phyloP scores from a whole-genome alignment of 192 early-diverging fungal species.

The Chytriomyces confervae region DNA sequence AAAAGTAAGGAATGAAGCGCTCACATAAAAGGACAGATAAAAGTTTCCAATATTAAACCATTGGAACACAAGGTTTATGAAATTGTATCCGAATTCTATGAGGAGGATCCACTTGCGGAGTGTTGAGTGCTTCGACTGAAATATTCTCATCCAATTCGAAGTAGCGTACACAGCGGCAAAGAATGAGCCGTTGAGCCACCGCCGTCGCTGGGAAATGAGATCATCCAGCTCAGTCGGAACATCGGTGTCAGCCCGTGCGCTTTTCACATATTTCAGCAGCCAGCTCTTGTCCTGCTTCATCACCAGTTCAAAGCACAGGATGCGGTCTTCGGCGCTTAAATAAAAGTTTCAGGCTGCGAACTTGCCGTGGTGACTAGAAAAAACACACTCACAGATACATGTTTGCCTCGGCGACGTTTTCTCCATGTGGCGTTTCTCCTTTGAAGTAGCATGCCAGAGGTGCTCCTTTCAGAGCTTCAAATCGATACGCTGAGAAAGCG shows the following conservation, averaged over 20 bases:
- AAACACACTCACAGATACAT: slow-evolving; percentile 50
- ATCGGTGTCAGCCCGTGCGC: slow-evolving; percentile 75
- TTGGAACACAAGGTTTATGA: slow-evolving; percentile 63
- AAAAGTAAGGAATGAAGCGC: not conserved
- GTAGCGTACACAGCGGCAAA: slow-evolving; percentile 81
- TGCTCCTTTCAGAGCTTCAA: slow-evolving; percentile 68
- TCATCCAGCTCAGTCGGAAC: slow-evolving; percentile 75
- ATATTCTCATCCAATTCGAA: slow-evolving; percentile 68
- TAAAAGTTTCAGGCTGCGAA: not conserved
- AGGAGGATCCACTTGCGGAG: slow-evolving; percentile 67
- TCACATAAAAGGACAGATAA: slow-evolving; percentile 34
- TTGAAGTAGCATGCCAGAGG: slow-evolving; percentile 79
- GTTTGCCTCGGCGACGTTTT: slow-evolving; percentile 51
- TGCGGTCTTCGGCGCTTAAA: slow-evolving; percentile 69
- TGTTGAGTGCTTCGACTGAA: slow-evolving; percentile 67
- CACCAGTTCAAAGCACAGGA: slow-evolving; percentile 80
- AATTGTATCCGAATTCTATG: slow-evolving; percentile 61
- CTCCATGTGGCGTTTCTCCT: slow-evolving; percentile 68
- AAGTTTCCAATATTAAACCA: slow-evolving; percentile 48
- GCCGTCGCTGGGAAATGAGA: slow-evolving; percentile 78
- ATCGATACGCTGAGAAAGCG: slow-evolving; percentile 83
- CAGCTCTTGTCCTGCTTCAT: slow-evolving; percentile 72
- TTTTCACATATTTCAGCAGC: slow-evolving; percentile 73
- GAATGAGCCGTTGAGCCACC: slow-evolving; percentile 85
- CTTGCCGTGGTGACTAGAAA: slow-evolving; percentile 49